These are phyloP conservation scores for Podospora appendiculata DNA, from an alignment of 495 filamentous ascomycete genomes.

Conservation along the genomic window DNA sequence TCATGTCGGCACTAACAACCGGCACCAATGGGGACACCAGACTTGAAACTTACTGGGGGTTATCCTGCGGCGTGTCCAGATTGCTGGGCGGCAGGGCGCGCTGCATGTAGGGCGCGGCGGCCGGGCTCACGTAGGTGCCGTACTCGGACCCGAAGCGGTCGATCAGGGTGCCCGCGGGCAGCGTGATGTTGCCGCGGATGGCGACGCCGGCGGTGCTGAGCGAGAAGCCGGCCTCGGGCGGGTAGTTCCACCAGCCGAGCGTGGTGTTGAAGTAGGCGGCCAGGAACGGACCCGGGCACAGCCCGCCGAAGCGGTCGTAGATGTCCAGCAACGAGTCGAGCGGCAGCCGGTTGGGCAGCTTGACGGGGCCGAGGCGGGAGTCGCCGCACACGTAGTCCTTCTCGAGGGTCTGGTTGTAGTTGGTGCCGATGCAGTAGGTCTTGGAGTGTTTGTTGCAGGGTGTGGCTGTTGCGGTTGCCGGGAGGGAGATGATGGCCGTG, in stretches of 20 bases:
- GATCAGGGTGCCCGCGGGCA: constrained; percentile 38
- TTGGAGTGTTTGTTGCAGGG: neutral
- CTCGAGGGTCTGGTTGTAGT: constrained; percentile 16
- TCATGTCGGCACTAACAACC: no score
- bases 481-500: neutral
- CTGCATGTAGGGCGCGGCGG: constrained; percentile 45
- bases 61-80: constrained; percentile 30
- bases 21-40: no score
- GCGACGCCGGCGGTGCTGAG: constrained; percentile 15
- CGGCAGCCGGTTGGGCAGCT: constrained; percentile 31
- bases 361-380: constrained; percentile 40
- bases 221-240: constrained; percentile 35
- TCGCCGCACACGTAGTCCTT: constrained; percentile 43
- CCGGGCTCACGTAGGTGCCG: constrained; percentile 35
- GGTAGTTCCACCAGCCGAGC: constrained; percentile 31
- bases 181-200: constrained; percentile 39
- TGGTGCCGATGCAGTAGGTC: constrained; percentile 1
- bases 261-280: constrained; percentile 32
- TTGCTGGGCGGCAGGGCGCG: constrained; percentile 46
- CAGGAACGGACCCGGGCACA: constrained; percentile 44
- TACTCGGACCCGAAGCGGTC: constrained; percentile 48
- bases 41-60: constrained; percentile 9
- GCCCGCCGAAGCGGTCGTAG: constrained; percentile 41
- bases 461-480: neutral
- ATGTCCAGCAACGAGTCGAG: constrained; percentile 20